Evolutionary conservation across 345 rosid species (phyloP), one percentile per base, ranked within the genome.

Genomic region (Melaleuca alternifolia): DNA sequence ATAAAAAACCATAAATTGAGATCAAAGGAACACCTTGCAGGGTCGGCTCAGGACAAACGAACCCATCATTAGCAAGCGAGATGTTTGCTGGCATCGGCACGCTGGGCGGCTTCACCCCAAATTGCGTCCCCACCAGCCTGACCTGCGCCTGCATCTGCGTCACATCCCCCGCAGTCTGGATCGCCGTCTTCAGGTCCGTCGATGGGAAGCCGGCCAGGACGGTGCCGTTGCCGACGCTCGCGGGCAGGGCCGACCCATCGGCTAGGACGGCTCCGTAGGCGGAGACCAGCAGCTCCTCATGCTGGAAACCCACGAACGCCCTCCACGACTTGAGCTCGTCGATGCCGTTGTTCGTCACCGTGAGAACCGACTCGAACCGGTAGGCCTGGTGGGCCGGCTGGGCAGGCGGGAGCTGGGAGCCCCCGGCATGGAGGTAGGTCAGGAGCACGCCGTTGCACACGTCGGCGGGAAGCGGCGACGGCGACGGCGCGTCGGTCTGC

Each of bases 141-240:
- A 97, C 92, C 90, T 92, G 96, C 16, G 92, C 96, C 85, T 92
- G 90, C 90, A 97, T 97, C 94, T 94, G 99, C 77, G 88, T 92
- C 48, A 92, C 12, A 86, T 96, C 98, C 11, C 99, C 99, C 0
- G 99, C 99, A 26, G 99, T 97, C 88, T 92, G 93, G 48, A 97
- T 94, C 51, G 99, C 96, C 54, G 99, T 94, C 88, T 93, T 92
- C 90, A 97, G 92, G 90, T 96, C 98, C 57, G 94, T 89, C 89
- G 85, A 85, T 9, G 99, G 99, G 85, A 24, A 96, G 18, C 99
- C 99, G 20, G 96, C 90, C 61, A 97, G 94, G 54, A 92, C 84
- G 3, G 99, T 96, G 0, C 99, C 98, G 88, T 96, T 95, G 37
- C 93, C 98, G 3, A 97, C 98, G 15, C 65, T 87, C 0, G 91